Base-by-base conservation (phyloP, 495 filamentous ascomycete species). In the Trichoderma orchidacearum region DNA sequence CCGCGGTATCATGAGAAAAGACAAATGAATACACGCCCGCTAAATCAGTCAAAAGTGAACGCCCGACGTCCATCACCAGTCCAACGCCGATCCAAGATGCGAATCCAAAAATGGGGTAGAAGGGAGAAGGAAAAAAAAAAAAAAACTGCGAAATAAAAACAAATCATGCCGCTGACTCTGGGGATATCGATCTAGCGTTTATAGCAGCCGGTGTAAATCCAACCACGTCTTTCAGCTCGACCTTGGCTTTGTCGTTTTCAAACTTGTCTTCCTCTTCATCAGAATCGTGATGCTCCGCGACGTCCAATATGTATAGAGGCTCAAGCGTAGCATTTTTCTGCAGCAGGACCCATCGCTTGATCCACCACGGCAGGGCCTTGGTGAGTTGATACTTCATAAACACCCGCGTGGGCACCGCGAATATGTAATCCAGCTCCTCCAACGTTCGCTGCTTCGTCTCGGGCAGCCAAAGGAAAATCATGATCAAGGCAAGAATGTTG, bases 361-460 rank as follows among this genome's bases (percentile, higher is more conserved):
- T 62, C 77, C 81, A 91, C 71, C 78, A 92, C 1, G 77, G 77
- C n/a, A 88, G 69, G 3, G 72, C 80, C 59, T 80, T 74, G 55
- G 65, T 76, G 29, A 81, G 30, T 69, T 93, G 85, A 63, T 89
- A 87, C 30, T 59, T 58, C 63, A 78, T 78, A 64, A 88, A 85
- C 32, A 73, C 74, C 41, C 75, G 62, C 25, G 79, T 85, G 0
- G 84, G 84, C 12, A 89, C 85, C 7, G 81, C 85, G 59, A 89
- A 94, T 55, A 94, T 81, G 63, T 90, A 89, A 69, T 94, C 87
- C 34, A 94, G 73, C 65, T 94, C 89, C 68, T 94, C 87, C 11
- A 85, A 72, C 3, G 80, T 82, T 15, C 77, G 75, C 70, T 84
- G 78, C 72, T 85, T 86, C 7, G 83, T 86, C 70, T 86, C 84